Evolutionary conservation across 495 filamentous ascomycete genomes (phyloP), one percentile per base, ranked within the genome.

Genomic region (Ascobolus immersus): DNA sequence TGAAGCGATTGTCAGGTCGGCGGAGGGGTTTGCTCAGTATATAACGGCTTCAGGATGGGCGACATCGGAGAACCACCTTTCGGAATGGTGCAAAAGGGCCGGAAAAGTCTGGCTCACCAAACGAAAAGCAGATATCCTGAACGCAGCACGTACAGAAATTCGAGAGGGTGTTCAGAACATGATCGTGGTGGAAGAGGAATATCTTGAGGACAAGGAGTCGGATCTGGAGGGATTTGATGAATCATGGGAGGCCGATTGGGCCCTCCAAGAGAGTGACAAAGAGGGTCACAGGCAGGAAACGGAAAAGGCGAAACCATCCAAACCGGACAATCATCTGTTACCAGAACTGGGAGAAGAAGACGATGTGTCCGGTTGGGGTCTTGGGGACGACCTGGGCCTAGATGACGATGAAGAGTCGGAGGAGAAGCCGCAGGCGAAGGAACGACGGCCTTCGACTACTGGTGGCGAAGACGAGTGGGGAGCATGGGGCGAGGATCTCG

Each of bases 31-130:
- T n/a, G n/a, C n/a, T n/a, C n/a, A n/a, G n/a, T n/a, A n/a, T n/a
- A n/a, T n/a, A n/a, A n/a, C n/a, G n/a, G n/a, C n/a, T n/a, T n/a
- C n/a, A n/a, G n/a, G n/a, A n/a, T n/a, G n/a, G n/a, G n/a, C n/a
- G 67, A 60, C 61, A 17, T 76, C 75, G 13, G 61, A 73, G 15
- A 61, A 67, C 36, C 64, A 69, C 13, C 51, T 94, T 34, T 57
- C 67, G 7, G 71, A 77, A 25, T 96, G 86, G 86, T 67, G 73
- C 0, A 67, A 73, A 20, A 67, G 69, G 31, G 74, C 73, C 5
- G 73, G 84, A 4, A 64, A 65, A 15, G 62, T 80, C 9, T 96
- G 86, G 86, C 59, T 93, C 14, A 64, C 68, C n/a, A 81, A 76
- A 47, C 70, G 77, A 37, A 71, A 71, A 36, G 79, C 86, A 41